These are phyloP conservation scores for Fusarium sororula DNA, from an alignment of 2,329 filamentous ascomycete species.

Conservation along the genomic window DNA sequence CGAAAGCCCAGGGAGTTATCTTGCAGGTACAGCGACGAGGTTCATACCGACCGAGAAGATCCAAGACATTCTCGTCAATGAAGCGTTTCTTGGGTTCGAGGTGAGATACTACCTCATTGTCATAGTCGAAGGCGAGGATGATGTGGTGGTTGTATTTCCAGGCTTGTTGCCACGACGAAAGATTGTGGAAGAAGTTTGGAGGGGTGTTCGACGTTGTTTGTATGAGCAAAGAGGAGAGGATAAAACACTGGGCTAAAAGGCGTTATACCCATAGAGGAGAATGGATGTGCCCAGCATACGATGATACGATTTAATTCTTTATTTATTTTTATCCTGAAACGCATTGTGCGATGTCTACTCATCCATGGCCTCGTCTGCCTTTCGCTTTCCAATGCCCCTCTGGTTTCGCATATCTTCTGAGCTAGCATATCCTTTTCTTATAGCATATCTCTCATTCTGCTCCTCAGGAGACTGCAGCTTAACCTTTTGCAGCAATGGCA, in stretches of 20 bases:
- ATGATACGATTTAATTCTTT: not conserved
- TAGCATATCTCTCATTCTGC: constrained; percentile 69
- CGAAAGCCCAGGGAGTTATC: constrained; percentile 69
- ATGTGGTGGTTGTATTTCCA: constrained; percentile 95
- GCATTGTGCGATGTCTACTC: constrained; percentile 27
- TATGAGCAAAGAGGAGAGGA: constrained; percentile 63
- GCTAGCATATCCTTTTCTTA: constrained; percentile 65
- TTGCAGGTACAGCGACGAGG: constrained; percentile 59
- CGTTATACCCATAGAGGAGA: constrained; percentile 10
- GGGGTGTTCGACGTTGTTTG: constrained; percentile 82
- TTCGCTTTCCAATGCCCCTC: constrained; percentile 46
- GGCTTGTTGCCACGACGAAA: constrained; percentile 75
- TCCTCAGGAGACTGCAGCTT: constrained; percentile 61
- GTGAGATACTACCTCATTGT: constrained; percentile 90
- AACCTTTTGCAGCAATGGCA: constrained; percentile 62
- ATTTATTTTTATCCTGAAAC: constrained; percentile 5
- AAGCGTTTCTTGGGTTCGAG: constrained; percentile 92
- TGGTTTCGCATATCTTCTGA: constrained; percentile 58
- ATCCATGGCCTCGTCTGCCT: constrained; percentile 36
- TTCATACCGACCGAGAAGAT: constrained; percentile 92
- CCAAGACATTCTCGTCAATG: constrained; percentile 92
- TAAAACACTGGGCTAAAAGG: constrained; percentile 34
- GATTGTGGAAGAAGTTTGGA: constrained; percentile 90
- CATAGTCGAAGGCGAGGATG: constrained; percentile 86
- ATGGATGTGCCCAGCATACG: not conserved